These are phyloP conservation scores for Helicostylum pulchrum DNA, from an alignment of 192 early-diverging fungal species.

Conservation along the genomic window DNA sequence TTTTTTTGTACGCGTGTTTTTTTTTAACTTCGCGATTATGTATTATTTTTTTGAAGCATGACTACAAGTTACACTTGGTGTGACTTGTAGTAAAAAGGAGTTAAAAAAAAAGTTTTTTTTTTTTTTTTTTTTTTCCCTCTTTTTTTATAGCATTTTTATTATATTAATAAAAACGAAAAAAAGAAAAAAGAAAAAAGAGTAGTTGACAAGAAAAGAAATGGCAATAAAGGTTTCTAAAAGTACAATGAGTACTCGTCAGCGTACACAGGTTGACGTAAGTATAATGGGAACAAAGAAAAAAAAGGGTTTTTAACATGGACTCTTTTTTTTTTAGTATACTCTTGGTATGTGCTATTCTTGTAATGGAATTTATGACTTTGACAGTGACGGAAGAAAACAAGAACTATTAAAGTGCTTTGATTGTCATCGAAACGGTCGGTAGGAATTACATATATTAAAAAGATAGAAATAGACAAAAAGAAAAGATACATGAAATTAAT, in stretches of 20 bases:
- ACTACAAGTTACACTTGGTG: neutral
- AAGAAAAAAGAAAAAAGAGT: too few species aligned
- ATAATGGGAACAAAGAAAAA: neutral
- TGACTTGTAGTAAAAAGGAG: neutral
- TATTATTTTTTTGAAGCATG: too few species aligned
- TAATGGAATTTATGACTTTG: conserved; percentile 25
- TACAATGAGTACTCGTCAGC: neutral
- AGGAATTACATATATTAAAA: neutral
- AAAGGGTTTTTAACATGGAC: neutral
- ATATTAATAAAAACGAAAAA: neutral
- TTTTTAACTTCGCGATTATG: too few species aligned
- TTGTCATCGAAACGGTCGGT: conserved; percentile 49
- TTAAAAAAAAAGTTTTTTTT: neutral
- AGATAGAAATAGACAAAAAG: neutral
- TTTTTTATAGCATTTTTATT: neutral
- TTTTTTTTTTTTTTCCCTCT: neutral
- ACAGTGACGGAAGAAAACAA: conserved; percentile 11
- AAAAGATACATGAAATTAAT: neutral
- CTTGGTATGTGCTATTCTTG: conserved; percentile 30
- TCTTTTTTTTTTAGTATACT: conserved; percentile 18
- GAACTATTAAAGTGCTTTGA: conserved; percentile 44
- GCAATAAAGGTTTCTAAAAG: neutral
- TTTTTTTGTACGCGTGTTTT: too few species aligned
- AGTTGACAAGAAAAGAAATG: too few species aligned
- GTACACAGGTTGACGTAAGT: neutral